These are phyloP conservation scores for Russula virescens DNA, from an alignment of 768 basidiomycete genomes.

Conservation along the genomic window DNA sequence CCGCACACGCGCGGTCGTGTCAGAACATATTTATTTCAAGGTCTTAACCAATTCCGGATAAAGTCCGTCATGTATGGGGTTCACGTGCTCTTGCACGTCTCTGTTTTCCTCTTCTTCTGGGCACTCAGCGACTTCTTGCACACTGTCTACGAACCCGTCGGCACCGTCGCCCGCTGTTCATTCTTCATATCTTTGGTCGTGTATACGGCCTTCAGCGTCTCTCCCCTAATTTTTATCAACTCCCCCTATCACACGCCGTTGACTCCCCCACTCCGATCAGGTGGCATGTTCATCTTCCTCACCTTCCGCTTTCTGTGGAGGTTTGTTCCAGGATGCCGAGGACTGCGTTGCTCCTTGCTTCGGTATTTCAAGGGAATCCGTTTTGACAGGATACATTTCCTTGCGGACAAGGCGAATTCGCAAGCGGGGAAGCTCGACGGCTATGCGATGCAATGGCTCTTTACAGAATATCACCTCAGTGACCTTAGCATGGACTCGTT, in stretches of 20 bases:
- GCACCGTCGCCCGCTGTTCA: background rate
- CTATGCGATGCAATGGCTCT: slow-evolving; percentile 11
- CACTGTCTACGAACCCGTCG: background rate
- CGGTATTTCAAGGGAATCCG: background rate
- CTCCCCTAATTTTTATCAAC: slow-evolving; percentile 7
- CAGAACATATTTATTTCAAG: slow-evolving; percentile 6
- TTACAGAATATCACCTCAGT: slow-evolving; percentile 5
- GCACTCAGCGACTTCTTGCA: slow-evolving; percentile 14
- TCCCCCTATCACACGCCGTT: slow-evolving; percentile 18
- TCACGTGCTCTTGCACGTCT: slow-evolving; percentile 12
- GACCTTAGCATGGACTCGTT: slow-evolving; percentile 12
- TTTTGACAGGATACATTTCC: background rate
- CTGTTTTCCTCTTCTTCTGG: slow-evolving; percentile 16
- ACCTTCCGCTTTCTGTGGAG: background rate
- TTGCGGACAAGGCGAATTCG: background rate
- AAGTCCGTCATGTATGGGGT: slow-evolving; percentile 3
- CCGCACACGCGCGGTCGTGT: slow-evolving; percentile 12
- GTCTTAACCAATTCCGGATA: slow-evolving; percentile 8
- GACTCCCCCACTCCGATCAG: background rate
- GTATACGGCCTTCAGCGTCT: slow-evolving; percentile 12
- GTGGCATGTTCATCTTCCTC: background rate
- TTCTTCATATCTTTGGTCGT: background rate
- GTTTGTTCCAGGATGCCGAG: background rate
- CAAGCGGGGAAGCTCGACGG: background rate
- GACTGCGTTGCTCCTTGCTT: too few species aligned